Evolutionary conservation across 345 rosid species (phyloP), one percentile per base, ranked within the genome.

Genomic region (Theobroma cacao): DNA sequence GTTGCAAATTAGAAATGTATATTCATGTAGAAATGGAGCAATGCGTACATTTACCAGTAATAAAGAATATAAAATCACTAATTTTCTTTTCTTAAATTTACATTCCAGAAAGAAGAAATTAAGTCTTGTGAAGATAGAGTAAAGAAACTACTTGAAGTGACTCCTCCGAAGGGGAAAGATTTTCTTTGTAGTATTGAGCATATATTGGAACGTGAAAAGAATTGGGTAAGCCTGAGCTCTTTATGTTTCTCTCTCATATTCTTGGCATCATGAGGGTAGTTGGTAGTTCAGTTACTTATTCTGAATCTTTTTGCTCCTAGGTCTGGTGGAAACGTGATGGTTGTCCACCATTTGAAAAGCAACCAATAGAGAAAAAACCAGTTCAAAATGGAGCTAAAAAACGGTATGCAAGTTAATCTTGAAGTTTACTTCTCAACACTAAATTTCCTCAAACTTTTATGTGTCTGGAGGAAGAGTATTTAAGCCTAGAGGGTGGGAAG

Each of bases 291-390:
- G 70, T 67, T 65, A 47, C 79, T 52, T 75, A 18, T 63, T 60
- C 58, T 40, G 74, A 50, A 78, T 74, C 33, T 75, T 24, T 77
- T 2, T 83, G 60, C 75, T 80, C 50, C 64, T 80, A 96, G 99
- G 92, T 92, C 28, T 96, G 98, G 98, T 96, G 99, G 98, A 96
- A 96, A 85, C 95, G 98, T 61, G 98, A 96, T 86, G 98, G 98
- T 53, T 96, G 99, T 80, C 98, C 85, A 36, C 93, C 99, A 66
- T 92, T 94, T 90, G 99, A 94, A 82, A 96, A 92, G 81, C 99
- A 91, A 79, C 95, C 88, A 13, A 80, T 82, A 52, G 99, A 91
- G 81, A 89, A 83, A 75, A 94, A 88, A 87, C 69, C 84, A 38
- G 80, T 80, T 38, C 94, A 74, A 68, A 95, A 89, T 75, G 97